Evolutionary conservation across 228 moss, liverwort and hornwort species (phyloP), one percentile per base, ranked within the genome.

Genomic region (Sphagnum fallax): DNA sequence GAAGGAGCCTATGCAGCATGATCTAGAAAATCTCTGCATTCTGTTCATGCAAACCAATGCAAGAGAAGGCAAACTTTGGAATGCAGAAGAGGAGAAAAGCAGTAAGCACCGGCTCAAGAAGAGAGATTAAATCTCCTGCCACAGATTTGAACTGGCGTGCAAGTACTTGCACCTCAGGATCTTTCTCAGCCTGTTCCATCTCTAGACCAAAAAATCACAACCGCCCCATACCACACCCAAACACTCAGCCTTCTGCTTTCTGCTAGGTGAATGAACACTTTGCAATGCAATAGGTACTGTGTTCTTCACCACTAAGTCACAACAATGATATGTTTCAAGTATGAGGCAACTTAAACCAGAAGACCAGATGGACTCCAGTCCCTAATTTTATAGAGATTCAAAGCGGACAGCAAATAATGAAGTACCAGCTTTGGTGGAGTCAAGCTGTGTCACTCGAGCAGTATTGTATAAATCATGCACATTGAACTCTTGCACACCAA

Each of bases 101-200:
- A 10, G 7, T 12, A 47, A 51, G 50, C 75, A 80, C 79, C 75
- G 75, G 79, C 67, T 80, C 79, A 63, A 80, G 75, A 66, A 80
- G 66, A 52, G 79, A 72, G 64, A 80, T 75, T 51, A 80, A 72
- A 12, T 80, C 79, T 62, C 79, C 79, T 16, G 79, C 79, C 51
- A 75, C 75, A 16, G 57, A 51, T 70, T 63, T 80, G 62, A 80
- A 80, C 58, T 73, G 75, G 49, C 79, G 75, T 62, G 79, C 72
- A 48, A 80, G 60, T 65, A 66, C 73, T 67, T 80, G 79, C 62
- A 80, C 79, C 75, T 75, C 79, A 10, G 70, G 79, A 70, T 80
- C 72, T 67, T 70, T 80, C 70, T 75, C 79, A 52, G 75, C 79
- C 58, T 80, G 66, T 10, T 80, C 72, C 65, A 68, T 66, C 70